A percentile compares a stretch with the other conserved stretches of the same genome.
Evolutionary conservation across 345 rosid species (phyloP).

Genomic region (Cardamine chenopodiifolia): DNA sequence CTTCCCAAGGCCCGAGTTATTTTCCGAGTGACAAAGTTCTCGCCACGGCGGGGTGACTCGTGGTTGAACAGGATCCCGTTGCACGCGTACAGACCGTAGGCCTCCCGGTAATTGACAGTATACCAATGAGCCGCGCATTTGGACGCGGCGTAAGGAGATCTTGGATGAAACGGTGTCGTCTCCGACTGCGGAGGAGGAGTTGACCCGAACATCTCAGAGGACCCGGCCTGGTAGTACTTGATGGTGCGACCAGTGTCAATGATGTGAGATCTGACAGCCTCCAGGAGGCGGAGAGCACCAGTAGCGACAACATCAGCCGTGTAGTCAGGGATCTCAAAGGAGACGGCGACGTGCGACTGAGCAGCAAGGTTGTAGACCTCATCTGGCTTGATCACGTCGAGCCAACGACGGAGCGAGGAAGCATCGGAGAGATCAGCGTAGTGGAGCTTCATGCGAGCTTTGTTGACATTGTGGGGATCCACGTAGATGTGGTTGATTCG

Average conservation of each 20-base stretch:
- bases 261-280: constrained; percentile 90
- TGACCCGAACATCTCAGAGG: constrained; percentile 90
- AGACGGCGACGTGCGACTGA: constrained; percentile 92
- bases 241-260: constrained; percentile 59
- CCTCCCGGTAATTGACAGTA: constrained; percentile 84
- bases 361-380: constrained; percentile 97
- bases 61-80: constrained; percentile 92
- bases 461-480: constrained; percentile 89
- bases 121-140: constrained; percentile 92
- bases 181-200: constrained; percentile 88
- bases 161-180: constrained; percentile 70
- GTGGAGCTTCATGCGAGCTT: constrained; percentile 89
- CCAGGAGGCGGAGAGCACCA: constrained; percentile 88
- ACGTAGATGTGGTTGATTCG: constrained; percentile 95
- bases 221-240: constrained; percentile 83
- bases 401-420: constrained; percentile 96
- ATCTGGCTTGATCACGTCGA: constrained; percentile 79
- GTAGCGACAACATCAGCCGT: constrained; percentile 96
- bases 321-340: constrained; percentile 96
- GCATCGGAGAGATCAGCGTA: constrained; percentile 87
- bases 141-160: constrained; percentile 89
- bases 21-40: constrained; percentile 86
- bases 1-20: constrained; percentile 85
- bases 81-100: constrained; percentile 81
- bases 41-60: constrained; percentile 83